Conservation (phyloP, 2,329 filamentous ascomycete genomes). For the Hypoxylon sp. region DNA sequence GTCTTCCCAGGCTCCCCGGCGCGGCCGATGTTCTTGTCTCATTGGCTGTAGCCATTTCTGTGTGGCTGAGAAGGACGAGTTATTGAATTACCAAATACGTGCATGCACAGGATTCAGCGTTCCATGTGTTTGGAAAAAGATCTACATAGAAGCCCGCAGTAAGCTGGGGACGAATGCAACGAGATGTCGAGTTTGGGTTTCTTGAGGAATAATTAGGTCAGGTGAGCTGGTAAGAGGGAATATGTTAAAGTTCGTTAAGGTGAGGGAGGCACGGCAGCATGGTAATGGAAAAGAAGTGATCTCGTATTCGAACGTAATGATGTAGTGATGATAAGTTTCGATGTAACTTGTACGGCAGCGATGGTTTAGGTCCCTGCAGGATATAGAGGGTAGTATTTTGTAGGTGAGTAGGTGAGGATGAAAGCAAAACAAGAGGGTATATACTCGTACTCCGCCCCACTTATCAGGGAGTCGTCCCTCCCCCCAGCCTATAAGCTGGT, state of each 20-base stretch:
- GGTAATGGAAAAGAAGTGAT: background rate
- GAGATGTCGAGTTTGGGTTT: slow-evolving; percentile 15
- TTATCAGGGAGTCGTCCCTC: too few relatives aligned
- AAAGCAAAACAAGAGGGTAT: background rate
- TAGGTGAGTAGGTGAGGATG: background rate
- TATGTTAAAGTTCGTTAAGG: slow-evolving; percentile 14
- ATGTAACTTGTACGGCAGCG: background rate
- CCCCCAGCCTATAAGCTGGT: too few relatives aligned
- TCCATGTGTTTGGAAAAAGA: slow-evolving; percentile 31
- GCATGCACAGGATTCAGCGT: slow-evolving; percentile 19
- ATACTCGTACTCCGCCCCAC: too few relatives aligned
- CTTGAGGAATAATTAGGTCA: slow-evolving; percentile 18
- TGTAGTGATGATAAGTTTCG: slow-evolving; percentile 30
- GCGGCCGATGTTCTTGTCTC: slow-evolving; percentile 26
- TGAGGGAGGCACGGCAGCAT: slow-evolving; percentile 10
- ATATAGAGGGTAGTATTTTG: background rate
- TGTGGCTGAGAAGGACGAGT: slow-evolving; percentile 31
- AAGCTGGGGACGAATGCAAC: slow-evolving; percentile 29
- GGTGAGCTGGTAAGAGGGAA: background rate
- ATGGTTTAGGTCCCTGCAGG: background rate
- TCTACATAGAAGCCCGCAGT: slow-evolving; percentile 27
- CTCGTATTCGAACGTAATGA: slow-evolving; percentile 18
- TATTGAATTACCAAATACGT: slow-evolving; percentile 30
- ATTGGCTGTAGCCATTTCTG: slow-evolving; percentile 36
- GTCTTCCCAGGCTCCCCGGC: slow-evolving; percentile 21